Percentiles rank a stretch among this genome's conserved stretches.
These are phyloP conservation scores for Fusarium agapanthi DNA, from an alignment of 2,329 filamentous ascomycete species.

Conservation along the genomic window DNA sequence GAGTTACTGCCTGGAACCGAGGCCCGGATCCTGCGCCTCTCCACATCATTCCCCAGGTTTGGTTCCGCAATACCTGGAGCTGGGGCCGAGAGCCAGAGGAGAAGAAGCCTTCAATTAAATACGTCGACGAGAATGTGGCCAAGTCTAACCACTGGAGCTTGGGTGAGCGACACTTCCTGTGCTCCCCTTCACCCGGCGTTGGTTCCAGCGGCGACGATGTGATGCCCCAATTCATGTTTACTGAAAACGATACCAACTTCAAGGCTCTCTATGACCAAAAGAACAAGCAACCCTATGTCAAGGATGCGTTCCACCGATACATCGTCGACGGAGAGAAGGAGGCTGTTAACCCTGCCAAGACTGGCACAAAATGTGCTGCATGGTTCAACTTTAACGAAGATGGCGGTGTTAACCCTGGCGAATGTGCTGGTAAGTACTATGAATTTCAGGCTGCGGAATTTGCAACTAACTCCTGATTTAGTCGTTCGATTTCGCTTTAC, in stretches of 20 bases:
- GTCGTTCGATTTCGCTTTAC: slow-evolving; percentile 93
- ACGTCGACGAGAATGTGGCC: slow-evolving; percentile 71
- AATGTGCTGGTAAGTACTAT: slow-evolving; percentile 77
- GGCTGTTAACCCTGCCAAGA: slow-evolving; percentile 81
- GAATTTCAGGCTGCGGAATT: slow-evolving; percentile 48
- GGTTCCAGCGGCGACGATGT: slow-evolving; percentile 83
- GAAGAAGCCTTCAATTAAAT: slow-evolving; percentile 81
- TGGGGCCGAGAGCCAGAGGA: slow-evolving; percentile 84
- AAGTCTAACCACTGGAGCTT: slow-evolving; percentile 83
- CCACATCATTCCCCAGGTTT: slow-evolving; percentile 93
- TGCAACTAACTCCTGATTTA: slow-evolving; percentile 34
- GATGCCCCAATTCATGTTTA: slow-evolving; percentile 86
- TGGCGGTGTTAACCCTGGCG: slow-evolving; percentile 85
- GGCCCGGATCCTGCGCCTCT: slow-evolving; percentile 89
- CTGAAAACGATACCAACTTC: slow-evolving; percentile 94
- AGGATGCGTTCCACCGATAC: slow-evolving; percentile 91
- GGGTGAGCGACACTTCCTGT: slow-evolving; percentile 82
- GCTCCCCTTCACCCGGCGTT: slow-evolving; percentile 89
- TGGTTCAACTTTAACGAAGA: slow-evolving; percentile 94
- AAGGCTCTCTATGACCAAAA: slow-evolving; percentile 77
- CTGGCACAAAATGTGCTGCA: slow-evolving; percentile 87
- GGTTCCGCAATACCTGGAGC: slow-evolving; percentile 97
- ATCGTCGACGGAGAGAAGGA: slow-evolving; percentile 84
- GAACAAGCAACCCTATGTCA: slow-evolving; percentile 87
- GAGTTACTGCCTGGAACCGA: slow-evolving; percentile 95